Evolutionary conservation across 192 early-diverging fungal genomes (phyloP).

Genomic region (Thoreauomyces humboldtii): DNA sequence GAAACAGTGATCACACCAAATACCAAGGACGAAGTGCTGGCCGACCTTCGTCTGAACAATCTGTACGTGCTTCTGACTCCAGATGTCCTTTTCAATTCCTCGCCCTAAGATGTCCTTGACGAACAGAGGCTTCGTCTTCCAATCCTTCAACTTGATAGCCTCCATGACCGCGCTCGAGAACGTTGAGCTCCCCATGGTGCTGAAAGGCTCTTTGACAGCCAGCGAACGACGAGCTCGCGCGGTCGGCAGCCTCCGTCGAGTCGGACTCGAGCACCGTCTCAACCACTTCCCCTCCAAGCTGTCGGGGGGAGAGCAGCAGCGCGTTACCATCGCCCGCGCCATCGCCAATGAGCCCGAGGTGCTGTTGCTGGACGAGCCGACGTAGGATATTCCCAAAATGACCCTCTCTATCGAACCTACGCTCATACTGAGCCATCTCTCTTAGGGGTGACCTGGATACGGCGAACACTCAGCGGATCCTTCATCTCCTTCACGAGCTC

Average conservation of each 20-base stretch:
- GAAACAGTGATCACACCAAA: slow-evolving; percentile 27
- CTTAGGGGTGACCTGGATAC: slow-evolving; percentile 34
- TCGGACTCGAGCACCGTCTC: slow-evolving; percentile 29
- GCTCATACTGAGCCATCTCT: background rate
- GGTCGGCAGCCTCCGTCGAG: slow-evolving; percentile 16
- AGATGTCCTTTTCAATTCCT: background rate
- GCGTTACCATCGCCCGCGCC: slow-evolving; percentile 51
- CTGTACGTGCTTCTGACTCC: slow-evolving; percentile 12
- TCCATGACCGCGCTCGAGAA: slow-evolving; percentile 40
- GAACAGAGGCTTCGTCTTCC: slow-evolving; percentile 33
- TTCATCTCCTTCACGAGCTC: slow-evolving; percentile 25
- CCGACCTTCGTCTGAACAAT: slow-evolving; percentile 25
- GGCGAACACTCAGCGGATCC: slow-evolving; percentile 25
- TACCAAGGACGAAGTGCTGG: slow-evolving; percentile 29
- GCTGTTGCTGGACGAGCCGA: slow-evolving; percentile 38
- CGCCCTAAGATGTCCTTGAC: background rate
- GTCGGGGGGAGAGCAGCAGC: slow-evolving; percentile 34
- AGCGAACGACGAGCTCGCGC: slow-evolving; percentile 17
- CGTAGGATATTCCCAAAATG: slow-evolving; percentile 2
- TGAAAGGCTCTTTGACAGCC: slow-evolving; percentile 21
- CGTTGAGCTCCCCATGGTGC: slow-evolving; percentile 36
- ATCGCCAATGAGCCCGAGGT: slow-evolving; percentile 50
- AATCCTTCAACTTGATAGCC: slow-evolving; percentile 35
- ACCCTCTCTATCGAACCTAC: background rate
- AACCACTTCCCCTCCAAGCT: slow-evolving; percentile 28